Percentiles rank a stretch among this genome's conserved stretches.
Conservation (phyloP, 176 grass and related monocot species). For the Musa troglodytarum region DNA sequence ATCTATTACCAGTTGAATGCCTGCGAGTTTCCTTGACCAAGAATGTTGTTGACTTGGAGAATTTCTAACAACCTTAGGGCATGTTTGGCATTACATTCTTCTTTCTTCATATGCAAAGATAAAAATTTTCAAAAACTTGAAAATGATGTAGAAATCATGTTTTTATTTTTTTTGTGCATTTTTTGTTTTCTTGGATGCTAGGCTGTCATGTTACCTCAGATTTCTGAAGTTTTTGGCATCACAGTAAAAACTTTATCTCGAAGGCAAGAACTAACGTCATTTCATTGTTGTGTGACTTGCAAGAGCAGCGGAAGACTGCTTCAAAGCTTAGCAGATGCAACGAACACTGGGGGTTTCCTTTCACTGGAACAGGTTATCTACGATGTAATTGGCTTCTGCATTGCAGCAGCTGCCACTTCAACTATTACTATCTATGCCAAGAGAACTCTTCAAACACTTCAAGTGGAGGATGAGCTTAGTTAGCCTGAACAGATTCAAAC, state of each 20-base stretch:
- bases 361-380: conserved; percentile 85
- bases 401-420: conserved; percentile 75
- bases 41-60: too few relatives aligned
- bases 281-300: conserved; percentile 6
- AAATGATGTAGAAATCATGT: too few relatives aligned
- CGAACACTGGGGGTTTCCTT: conserved; percentile 67
- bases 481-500: conserved; percentile 8
- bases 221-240: too few relatives aligned
- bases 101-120: too few relatives aligned
- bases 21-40: too few relatives aligned
- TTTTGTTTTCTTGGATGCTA: too few relatives aligned
- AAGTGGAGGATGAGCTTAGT: conserved; percentile 66
- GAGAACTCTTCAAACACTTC: conserved; percentile 78
- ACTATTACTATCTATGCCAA: conserved; percentile 94
- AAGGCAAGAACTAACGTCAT: not conserved
- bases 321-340: conserved; percentile 65
- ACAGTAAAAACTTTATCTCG: not conserved
- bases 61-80: too few relatives aligned
- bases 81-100: too few relatives aligned
- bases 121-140: too few relatives aligned
- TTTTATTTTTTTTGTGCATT: too few relatives aligned
- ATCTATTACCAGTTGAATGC: too few relatives aligned
- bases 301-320: conserved; percentile 64
- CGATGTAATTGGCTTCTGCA: conserved; percentile 61
- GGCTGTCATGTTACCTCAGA: too few relatives aligned